phyloP scores from a whole-genome alignment of 257 asterid species.

The Paraleonurus japonicus region DNA sequence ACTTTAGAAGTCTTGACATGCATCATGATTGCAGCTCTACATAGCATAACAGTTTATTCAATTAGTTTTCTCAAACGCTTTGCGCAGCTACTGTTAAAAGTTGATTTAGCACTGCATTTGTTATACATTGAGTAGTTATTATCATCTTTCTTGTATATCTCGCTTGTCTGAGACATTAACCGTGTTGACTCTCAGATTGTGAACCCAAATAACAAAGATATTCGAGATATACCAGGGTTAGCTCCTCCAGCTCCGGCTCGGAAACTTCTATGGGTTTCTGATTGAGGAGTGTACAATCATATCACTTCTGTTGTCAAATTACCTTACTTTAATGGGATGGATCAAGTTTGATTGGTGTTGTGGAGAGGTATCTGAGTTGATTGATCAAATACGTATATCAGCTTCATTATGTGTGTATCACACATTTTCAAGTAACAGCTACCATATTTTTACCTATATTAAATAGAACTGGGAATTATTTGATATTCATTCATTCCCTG shows the following conservation, averaged over 20 bases:
- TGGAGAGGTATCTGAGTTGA: slow-evolving; percentile 21
- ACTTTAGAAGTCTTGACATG: background rate
- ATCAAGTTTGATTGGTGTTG: slow-evolving; percentile 14
- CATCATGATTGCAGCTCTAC: background rate
- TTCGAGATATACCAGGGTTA: slow-evolving; percentile 87
- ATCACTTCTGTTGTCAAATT: slow-evolving; percentile 4
- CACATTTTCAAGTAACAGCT: slow-evolving; percentile 25
- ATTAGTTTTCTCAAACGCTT: background rate
- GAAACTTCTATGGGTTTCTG: slow-evolving; percentile 60
- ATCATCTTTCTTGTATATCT: background rate
- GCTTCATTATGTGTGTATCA: slow-evolving; percentile 22
- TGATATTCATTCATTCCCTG: slow-evolving; percentile 27
- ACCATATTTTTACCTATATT: slow-evolving; percentile 25
- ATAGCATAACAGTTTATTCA: background rate
- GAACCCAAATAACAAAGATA: slow-evolving; percentile 78
- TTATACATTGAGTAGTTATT: slow-evolving; percentile 5
- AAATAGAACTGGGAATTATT: slow-evolving; percentile 32
- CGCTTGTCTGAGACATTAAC: slow-evolving; percentile 8
- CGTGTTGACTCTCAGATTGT: slow-evolving; percentile 57
- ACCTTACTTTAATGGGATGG: slow-evolving; percentile 25
- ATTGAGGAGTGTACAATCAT: slow-evolving; percentile 27
- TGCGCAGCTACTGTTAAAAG: background rate
- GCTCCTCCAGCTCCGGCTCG: slow-evolving; percentile 95
- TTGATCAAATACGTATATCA: slow-evolving; percentile 6
- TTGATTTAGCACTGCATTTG: background rate